Evolutionary conservation across 2,329 filamentous ascomycete genomes (phyloP).

Genomic region (Graphium sp.): DNA sequence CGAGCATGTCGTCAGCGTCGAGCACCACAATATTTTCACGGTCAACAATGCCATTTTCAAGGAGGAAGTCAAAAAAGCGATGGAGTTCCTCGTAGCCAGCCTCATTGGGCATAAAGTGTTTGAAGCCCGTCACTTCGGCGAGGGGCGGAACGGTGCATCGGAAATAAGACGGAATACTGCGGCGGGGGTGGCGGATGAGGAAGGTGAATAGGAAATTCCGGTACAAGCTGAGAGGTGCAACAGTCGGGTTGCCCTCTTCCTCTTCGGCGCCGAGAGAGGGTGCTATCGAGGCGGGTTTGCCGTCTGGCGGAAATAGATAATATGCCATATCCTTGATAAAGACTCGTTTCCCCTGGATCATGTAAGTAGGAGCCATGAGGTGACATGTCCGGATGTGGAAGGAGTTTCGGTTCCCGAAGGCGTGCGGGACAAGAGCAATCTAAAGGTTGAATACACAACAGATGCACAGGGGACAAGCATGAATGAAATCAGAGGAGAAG

Average conservation of each 20-base stretch:
- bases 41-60: slow-evolving; percentile 51
- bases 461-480: slow-evolving; percentile 1
- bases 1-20: slow-evolving; percentile 86
- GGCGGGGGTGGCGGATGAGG: slow-evolving; percentile 87
- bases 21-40: slow-evolving; percentile 65
- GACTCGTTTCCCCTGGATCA: slow-evolving; percentile 60
- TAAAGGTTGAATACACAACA: too few relatives aligned
- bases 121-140: slow-evolving; percentile 66
- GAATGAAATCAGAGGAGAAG: neutral
- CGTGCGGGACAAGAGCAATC: slow-evolving; percentile 6
- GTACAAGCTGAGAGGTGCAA: slow-evolving; percentile 59
- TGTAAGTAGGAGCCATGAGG: slow-evolving; percentile 13
- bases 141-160: slow-evolving; percentile 86
- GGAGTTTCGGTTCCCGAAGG: slow-evolving; percentile 5
- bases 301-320: slow-evolving; percentile 68
- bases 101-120: slow-evolving; percentile 73
- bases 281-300: slow-evolving; percentile 51
- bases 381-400: too few relatives aligned
- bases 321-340: slow-evolving; percentile 98
- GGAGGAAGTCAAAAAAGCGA: slow-evolving; percentile 72
- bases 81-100: slow-evolving; percentile 84
- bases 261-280: slow-evolving; percentile 56
- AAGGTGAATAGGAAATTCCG: slow-evolving; percentile 86
- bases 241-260: slow-evolving; percentile 66
- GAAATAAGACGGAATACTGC: slow-evolving; percentile 84